Conservation (phyloP, 352 stramenopile species). For the Aphanomyces euteiches region DNA sequence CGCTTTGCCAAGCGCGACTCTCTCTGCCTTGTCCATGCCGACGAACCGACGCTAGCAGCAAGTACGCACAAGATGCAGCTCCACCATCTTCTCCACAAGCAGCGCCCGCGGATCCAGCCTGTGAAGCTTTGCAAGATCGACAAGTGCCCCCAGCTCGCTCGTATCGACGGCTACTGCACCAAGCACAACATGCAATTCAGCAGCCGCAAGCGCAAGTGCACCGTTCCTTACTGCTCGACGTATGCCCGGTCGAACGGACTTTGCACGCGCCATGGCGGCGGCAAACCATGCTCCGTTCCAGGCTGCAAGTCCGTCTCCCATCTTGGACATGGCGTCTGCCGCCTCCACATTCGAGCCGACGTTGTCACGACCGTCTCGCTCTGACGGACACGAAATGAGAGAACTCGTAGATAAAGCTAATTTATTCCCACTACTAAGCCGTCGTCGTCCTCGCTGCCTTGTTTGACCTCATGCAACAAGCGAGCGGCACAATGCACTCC, state of each 20-base stretch:
- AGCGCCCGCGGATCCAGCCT: too few relatives aligned
- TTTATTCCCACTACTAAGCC: too few relatives aligned
- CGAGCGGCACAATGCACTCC: too few relatives aligned
- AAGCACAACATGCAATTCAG: conserved; percentile 21
- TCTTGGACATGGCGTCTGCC: not conserved
- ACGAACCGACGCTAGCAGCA: too few relatives aligned
- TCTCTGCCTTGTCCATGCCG: conserved; percentile 11
- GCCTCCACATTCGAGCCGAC: conserved; percentile 21
- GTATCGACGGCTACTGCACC: conserved; percentile 11
- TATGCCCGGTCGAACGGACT: conserved; percentile 5
- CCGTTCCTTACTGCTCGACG: not conserved
- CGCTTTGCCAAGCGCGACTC: conserved; percentile 20
- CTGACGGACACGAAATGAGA: too few relatives aligned
- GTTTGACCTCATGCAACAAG: too few relatives aligned
- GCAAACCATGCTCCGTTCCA: conserved; percentile 29
- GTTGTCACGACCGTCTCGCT: too few relatives aligned
- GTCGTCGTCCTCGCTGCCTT: too few relatives aligned
- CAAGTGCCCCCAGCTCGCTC: conserved; percentile 12
- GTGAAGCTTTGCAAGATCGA: conserved; percentile 15
- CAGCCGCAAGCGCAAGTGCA: conserved; percentile 19
- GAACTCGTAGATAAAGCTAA: too few relatives aligned
- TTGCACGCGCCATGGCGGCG: conserved; percentile 28
- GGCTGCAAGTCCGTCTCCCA: conserved; percentile 32
- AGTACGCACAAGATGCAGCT: conserved; percentile 1
- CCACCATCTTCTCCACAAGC: not conserved